Percentiles rank a stretch among this genome's conserved stretches.
Evolutionary conservation across 768 basidiomycete genomes (phyloP).

Genomic region (Xerocomus spinulosus): DNA sequence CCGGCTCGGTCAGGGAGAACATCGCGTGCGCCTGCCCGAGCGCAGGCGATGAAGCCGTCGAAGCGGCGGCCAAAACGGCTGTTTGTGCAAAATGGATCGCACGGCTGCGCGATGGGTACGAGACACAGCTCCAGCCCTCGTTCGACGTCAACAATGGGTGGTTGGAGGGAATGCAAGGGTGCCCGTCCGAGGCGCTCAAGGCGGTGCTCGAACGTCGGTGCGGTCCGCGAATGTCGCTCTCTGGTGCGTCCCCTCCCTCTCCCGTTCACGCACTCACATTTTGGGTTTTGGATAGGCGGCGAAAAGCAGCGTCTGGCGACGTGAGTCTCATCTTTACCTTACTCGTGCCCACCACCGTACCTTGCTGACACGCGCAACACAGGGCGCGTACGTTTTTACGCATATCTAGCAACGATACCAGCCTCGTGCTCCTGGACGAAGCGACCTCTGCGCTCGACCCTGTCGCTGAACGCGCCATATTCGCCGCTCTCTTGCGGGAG

Average conservation of each 20-base stretch:
- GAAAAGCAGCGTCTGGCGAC: slow-evolving; percentile 48
- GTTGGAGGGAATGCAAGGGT: slow-evolving; percentile 16
- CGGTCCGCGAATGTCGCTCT: slow-evolving; percentile 21
- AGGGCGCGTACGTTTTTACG: slow-evolving; percentile 49
- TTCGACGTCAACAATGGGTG: slow-evolving; percentile 19
- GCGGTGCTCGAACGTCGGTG: slow-evolving; percentile 21
- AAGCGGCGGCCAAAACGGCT: slow-evolving; percentile 31
- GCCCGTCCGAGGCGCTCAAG: slow-evolving; percentile 18
- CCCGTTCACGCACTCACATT: neutral
- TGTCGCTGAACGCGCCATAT: slow-evolving; percentile 46
- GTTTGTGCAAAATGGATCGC: slow-evolving; percentile 31
- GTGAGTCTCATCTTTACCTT: too few species aligned
- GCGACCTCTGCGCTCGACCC: slow-evolving; percentile 57
- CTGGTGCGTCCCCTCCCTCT: slow-evolving; percentile 6
- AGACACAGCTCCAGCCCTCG: slow-evolving; percentile 28
- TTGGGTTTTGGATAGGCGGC: slow-evolving; percentile 26
- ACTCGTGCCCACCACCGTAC: neutral
- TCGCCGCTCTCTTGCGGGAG: slow-evolving; percentile 34
- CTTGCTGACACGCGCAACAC: neutral
- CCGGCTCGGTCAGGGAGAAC: slow-evolving; percentile 43
- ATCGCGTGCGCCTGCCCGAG: slow-evolving; percentile 29
- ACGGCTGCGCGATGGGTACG: slow-evolving; percentile 29
- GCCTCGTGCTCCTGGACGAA: slow-evolving; percentile 53
- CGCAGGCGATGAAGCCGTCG: slow-evolving; percentile 7
- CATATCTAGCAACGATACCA: slow-evolving; percentile 29